Conservation (phyloP, 108 stramenopile species). For the Nitzschia inconspicua region DNA sequence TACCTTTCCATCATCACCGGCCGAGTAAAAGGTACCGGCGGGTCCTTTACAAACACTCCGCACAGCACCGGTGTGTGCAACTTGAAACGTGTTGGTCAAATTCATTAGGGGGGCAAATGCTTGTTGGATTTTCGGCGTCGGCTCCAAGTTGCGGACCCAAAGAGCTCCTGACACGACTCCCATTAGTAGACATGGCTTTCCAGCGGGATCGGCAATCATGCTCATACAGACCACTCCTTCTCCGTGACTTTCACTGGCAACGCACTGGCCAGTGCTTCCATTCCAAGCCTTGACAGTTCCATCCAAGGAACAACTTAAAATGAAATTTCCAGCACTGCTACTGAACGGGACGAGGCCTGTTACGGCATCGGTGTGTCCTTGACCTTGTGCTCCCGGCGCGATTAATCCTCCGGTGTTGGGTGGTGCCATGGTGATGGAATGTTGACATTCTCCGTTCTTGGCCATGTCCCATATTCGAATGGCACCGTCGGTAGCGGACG, state of each 20-base stretch:
- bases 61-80: constrained; percentile 72
- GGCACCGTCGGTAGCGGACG: constrained; percentile 62
- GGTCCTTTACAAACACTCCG: constrained; percentile 59
- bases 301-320: constrained; percentile 73
- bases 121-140: constrained; percentile 58
- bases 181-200: constrained; percentile 59
- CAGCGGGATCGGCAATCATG: constrained; percentile 47
- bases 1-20: constrained; percentile 79
- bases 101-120: constrained; percentile 53
- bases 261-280: constrained; percentile 70
- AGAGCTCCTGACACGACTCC: constrained; percentile 76
- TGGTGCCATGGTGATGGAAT: constrained; percentile 38
- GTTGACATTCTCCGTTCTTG: constrained; percentile 43
- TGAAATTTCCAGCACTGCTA: constrained; percentile 53
- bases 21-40: constrained; percentile 77
- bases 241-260: constrained; percentile 69
- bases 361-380: constrained; percentile 70
- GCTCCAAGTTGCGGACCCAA: constrained; percentile 68
- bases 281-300: constrained; percentile 86
- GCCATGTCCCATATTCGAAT: constrained; percentile 80
- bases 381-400: constrained; percentile 9
- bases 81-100: constrained; percentile 40
- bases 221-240: constrained; percentile 77
- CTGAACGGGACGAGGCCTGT: constrained; percentile 53
- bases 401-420: background rate